Percentiles rank a stretch among this genome's conserved stretches.
Evolutionary conservation across 495 filamentous ascomycete genomes (phyloP).

Genomic region (Hypoxylon subgilvum): DNA sequence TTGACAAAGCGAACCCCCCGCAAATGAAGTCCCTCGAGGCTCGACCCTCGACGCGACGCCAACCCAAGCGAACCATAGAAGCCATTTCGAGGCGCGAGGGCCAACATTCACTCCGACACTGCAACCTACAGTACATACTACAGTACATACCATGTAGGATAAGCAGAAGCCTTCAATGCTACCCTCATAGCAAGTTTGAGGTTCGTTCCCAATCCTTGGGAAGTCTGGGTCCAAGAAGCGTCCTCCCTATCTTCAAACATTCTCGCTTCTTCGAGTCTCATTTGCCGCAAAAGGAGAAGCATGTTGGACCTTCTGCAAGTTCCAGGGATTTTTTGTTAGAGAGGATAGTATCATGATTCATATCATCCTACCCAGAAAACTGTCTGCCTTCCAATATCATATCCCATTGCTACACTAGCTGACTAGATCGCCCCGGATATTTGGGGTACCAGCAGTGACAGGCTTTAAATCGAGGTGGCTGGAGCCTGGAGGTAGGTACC

Average conservation of each 20-base stretch:
- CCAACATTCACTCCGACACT: conserved; percentile 4
- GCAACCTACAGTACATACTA: too few species aligned
- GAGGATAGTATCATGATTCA: not conserved
- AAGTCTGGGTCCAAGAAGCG: conserved; percentile 34
- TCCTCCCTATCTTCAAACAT: conserved; percentile 15
- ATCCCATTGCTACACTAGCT: too few species aligned
- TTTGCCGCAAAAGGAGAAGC: conserved; percentile 34
- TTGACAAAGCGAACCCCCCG: conserved; percentile 35
- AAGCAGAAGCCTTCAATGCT: conserved; percentile 23
- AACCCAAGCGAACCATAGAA: too few species aligned
- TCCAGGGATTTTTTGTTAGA: conserved; percentile 11
- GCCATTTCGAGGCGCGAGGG: conserved; percentile 1
- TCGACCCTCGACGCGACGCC: too few species aligned
- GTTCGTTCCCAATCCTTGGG: conserved; percentile 24
- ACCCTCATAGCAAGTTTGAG: conserved; percentile 30
- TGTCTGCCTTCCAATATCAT: too few species aligned
- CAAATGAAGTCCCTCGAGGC: conserved; percentile 13
- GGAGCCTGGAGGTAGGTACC: not conserved
- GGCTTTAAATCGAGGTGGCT: not conserved
- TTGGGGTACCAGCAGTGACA: not conserved
- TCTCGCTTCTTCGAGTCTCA: conserved; percentile 10
- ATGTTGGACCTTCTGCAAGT: conserved; percentile 14
- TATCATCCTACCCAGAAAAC: conserved; percentile 23
- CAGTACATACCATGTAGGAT: too few species aligned
- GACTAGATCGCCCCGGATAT: not conserved